Base-by-base conservation (phyloP, 805 yeast species). In the Wilhelminamyces savonicus region DNA sequence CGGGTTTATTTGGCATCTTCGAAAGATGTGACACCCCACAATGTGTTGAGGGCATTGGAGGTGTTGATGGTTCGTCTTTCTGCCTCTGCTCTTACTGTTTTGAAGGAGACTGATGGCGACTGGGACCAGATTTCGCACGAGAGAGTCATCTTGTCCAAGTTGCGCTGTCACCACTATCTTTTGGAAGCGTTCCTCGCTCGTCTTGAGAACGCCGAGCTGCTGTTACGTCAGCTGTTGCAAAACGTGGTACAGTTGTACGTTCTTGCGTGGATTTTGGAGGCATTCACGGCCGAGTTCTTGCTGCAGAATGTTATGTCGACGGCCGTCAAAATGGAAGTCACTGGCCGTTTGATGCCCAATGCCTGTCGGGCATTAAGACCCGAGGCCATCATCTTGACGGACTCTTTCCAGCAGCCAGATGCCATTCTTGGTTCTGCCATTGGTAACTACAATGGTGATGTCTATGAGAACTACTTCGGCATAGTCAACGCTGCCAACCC, bases 91-190 rank as follows among this genome's bases (percentile, higher is more conserved):
- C 43, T 50, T 28, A 45, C 49, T 10, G 46, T 54, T 27, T 49
- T 46, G 18, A 49, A 53, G 35, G 41, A 41, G 28, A 43, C 36
- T 31, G 40, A 46, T 23, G 55, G 58, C 26, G 37, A 41, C 32
- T 59, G 55, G 54, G 69, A 64, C 41, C 38, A 43, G 25, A 53
- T 59, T 29, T 57, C 62, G 31, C 48, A 57, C 35, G 57, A 60
- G 31, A 50, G 61, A 35, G 66, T 62, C 25, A 44, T 48, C 32
- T 49, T 64, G 43, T 56, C 69, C 31, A 64, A 64, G 45, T 61
- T 64, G 43, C 57, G 58, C 33, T 64, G 69, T 30, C 69, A 64
- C 36, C 66, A 56, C 39, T 65, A 61, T 49, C 41, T 62, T 37
- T 56, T 63, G 46, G 46, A 44, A 24, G 56, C 56, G 31, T 53